These are phyloP conservation scores for Cercophora sp. DNA, from an alignment of 495 filamentous ascomycete genomes.

Conservation along the genomic window DNA sequence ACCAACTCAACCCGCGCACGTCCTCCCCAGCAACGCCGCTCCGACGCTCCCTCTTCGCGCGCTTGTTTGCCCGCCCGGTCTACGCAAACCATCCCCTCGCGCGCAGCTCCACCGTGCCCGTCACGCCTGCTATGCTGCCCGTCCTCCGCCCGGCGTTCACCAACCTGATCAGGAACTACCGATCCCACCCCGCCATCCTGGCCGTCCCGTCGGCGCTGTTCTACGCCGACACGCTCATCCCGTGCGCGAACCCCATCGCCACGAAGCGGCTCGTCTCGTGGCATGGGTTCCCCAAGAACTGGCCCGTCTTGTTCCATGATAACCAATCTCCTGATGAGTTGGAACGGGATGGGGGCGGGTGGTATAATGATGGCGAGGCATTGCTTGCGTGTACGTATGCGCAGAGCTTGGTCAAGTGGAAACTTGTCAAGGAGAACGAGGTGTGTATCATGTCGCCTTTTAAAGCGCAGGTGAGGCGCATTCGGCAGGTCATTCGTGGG, in stretches of 20 bases:
- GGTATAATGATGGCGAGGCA: constrained; percentile 50
- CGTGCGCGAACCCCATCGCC: constrained; percentile 32
- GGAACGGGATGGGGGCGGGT: constrained; percentile 49
- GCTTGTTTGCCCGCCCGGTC: constrained; percentile 42
- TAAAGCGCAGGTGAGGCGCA: constrained; percentile 45
- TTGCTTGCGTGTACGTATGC: constrained; percentile 43
- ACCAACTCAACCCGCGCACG: constrained; percentile 50
- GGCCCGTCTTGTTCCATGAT: constrained; percentile 49
- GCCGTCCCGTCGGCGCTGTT: constrained; percentile 50
- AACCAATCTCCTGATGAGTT: constrained; percentile 46
- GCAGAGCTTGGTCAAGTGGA: constrained; percentile 29
- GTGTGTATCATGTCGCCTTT: constrained; percentile 56
- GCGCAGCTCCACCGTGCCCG: constrained; percentile 18
- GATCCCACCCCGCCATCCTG: constrained; percentile 55
- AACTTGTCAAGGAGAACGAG: constrained; percentile 35
- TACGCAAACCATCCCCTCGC: constrained; percentile 51
- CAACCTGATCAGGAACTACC: constrained; percentile 56
- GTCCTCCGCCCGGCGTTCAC: constrained; percentile 46
- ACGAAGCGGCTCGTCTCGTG: constrained; percentile 36
- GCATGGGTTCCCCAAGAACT: constrained; percentile 41
- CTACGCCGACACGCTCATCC: constrained; percentile 51
- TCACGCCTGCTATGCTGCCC: constrained; percentile 18
- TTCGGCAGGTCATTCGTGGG: constrained; percentile 35
- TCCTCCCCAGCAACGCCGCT: constrained; percentile 37
- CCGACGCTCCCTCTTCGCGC: constrained; percentile 47